These are phyloP conservation scores for Kuraishia capsulata DNA, from an alignment of 805 yeast species.

Conservation along the genomic window DNA sequence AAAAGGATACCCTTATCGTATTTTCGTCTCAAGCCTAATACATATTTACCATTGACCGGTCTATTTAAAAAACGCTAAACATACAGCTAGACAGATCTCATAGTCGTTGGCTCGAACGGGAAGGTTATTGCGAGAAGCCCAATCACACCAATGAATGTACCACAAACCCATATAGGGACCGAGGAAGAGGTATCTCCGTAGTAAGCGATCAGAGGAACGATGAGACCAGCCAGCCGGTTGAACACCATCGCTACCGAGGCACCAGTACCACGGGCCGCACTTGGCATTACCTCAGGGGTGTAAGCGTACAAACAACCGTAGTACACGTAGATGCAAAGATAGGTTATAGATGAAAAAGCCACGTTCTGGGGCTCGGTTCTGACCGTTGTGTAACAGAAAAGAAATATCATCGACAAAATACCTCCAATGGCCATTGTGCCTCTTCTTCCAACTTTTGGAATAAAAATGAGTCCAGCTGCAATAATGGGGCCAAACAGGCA, in stretches of 20 bases:
- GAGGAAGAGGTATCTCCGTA: constrained; percentile 37
- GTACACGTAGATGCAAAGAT: constrained; percentile 36
- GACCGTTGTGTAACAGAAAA: constrained; percentile 58
- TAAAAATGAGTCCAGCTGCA: constrained; percentile 29
- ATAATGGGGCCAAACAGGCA: constrained; percentile 45
- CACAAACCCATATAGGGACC: constrained; percentile 55
- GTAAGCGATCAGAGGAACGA: constrained; percentile 50
- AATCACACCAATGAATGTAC: constrained; percentile 41
- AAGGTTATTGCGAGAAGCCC: constrained; percentile 32
- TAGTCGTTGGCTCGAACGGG: constrained; percentile 41
- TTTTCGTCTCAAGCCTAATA: no score
- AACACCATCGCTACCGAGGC: constrained; percentile 49
- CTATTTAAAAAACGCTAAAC: no score
- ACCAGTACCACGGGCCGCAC: constrained; percentile 47
- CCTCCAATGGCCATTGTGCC: constrained; percentile 48
- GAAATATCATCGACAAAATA: constrained; percentile 42
- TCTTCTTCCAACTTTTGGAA: constrained; percentile 39
- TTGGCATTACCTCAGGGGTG: constrained; percentile 57
- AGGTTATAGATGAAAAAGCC: constrained; percentile 38
- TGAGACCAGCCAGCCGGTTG: constrained; percentile 42
- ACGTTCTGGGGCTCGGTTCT: constrained; percentile 46
- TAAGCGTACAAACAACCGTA: constrained; percentile 57
- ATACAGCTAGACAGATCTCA: constrained; percentile 22
- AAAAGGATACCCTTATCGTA: no score
- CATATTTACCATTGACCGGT: no score